Conservation (phyloP, 2,329 filamentous ascomycete genomes). For the Dichotomopilus funicola region DNA sequence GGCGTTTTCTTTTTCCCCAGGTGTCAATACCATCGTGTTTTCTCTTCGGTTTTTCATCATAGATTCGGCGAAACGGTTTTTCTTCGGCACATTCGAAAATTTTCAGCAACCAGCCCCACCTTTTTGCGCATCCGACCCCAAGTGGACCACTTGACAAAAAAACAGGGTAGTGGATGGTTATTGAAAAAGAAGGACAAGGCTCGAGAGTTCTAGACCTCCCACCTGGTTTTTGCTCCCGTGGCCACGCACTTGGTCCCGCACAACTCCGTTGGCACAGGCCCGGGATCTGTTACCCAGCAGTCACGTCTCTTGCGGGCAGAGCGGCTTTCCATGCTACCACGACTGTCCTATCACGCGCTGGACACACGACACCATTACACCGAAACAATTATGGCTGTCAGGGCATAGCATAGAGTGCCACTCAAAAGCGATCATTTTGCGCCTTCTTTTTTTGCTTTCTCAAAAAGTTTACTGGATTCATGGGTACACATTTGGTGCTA, state of each 20-base stretch:
- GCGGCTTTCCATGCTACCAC: no score
- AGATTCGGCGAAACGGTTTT: constrained; percentile 19
- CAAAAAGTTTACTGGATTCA: constrained; percentile 20
- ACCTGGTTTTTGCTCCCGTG: no score
- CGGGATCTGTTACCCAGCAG: neutral
- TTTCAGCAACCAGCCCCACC: neutral
- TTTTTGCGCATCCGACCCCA: neutral
- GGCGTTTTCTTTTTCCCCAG: constrained; percentile 28
- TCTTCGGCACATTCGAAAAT: neutral
- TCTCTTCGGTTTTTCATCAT: constrained; percentile 15
- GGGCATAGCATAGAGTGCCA: constrained; percentile 7
- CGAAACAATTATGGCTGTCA: no score
- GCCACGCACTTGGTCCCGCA: neutral
- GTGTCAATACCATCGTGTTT: constrained; percentile 9
- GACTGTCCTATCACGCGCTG: no score
- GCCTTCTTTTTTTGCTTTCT: constrained; percentile 8
- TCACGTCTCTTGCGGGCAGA: neutral
- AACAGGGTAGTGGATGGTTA: neutral
- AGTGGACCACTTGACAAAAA: neutral
- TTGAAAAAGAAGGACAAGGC: neutral
- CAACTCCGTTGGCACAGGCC: neutral
- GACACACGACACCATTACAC: no score
- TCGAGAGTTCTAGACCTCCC: neutral
- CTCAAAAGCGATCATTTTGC: constrained; percentile 14
- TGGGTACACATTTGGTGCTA: constrained; percentile 21